Evolutionary conservation across 805 yeast species (phyloP).

Genomic region (Candida glaebosa): DNA sequence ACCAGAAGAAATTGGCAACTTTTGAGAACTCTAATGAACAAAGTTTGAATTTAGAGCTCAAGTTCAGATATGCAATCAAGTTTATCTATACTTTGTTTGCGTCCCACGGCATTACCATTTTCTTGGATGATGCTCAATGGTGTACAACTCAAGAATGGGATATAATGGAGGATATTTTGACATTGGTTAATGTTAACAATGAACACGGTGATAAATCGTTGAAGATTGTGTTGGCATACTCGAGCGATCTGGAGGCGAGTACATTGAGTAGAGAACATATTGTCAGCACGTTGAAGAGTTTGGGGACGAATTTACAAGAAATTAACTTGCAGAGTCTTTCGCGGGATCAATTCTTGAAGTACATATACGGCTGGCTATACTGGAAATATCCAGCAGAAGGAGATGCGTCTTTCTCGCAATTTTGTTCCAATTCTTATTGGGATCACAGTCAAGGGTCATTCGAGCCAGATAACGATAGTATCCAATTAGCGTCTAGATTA

Average conservation of each 20-base stretch:
- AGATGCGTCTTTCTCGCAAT: background rate
- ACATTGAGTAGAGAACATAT: background rate
- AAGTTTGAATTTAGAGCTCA: constrained; percentile 31
- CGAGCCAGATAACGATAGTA: background rate
- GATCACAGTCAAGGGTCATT: background rate
- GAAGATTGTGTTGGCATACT: constrained; percentile 4
- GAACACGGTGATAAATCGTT: constrained; percentile 10
- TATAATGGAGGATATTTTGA: constrained; percentile 26
- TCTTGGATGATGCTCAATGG: constrained; percentile 47
- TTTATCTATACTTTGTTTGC: constrained; percentile 40
- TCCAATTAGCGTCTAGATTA: constrained; percentile 4
- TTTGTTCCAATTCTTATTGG: background rate
- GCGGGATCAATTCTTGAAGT: background rate
- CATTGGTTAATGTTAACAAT: constrained; percentile 7
- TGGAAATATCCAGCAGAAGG: background rate
- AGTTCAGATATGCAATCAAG: constrained; percentile 41
- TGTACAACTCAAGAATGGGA: constrained; percentile 31
- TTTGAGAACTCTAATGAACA: constrained; percentile 14
- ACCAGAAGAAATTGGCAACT: background rate
- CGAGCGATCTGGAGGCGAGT: constrained; percentile 2
- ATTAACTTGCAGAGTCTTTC: background rate
- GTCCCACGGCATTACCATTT: constrained; percentile 39
- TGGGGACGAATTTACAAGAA: background rate
- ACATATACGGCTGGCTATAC: background rate
- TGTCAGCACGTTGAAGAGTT: background rate